Conservation (phyloP, 306 rosid species). For the Acacia confusa region DNA sequence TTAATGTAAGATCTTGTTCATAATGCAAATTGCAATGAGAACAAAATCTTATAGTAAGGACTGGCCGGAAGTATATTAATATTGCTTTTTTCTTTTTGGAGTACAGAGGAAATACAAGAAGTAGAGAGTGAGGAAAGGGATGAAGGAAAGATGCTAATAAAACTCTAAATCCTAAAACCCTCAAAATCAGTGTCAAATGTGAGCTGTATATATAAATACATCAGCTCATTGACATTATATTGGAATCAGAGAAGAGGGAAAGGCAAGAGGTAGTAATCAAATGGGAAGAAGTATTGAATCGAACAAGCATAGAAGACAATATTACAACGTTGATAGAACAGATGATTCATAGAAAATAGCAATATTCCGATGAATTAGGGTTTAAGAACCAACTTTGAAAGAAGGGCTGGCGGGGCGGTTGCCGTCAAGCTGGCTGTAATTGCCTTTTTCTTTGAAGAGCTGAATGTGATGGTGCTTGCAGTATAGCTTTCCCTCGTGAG, state of each 20-base stretch:
- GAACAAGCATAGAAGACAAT: neutral
- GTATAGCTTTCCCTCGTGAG: slow-evolving; percentile 76
- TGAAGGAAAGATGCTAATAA: neutral
- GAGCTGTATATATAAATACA: neutral
- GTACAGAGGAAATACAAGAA: neutral
- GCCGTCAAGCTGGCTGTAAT: slow-evolving; percentile 72
- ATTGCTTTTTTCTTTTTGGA: neutral
- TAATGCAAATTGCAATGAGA: no score
- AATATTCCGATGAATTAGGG: slow-evolving; percentile 10
- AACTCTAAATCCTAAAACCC: neutral
- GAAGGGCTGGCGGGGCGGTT: slow-evolving; percentile 26
- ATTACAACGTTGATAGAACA: slow-evolving; percentile 3
- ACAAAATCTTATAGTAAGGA: no score
- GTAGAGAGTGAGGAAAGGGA: neutral
- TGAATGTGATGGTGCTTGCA: slow-evolving; percentile 90
- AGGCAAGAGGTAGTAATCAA: neutral
- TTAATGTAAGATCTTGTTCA: no score
- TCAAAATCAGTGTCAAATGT: neutral
- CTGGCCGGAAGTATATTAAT: neutral
- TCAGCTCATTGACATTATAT: neutral
- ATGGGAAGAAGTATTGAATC: neutral
- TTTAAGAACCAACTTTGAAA: slow-evolving; percentile 32
- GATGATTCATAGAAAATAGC: neutral
- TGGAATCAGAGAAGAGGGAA: neutral
- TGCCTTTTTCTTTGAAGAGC: slow-evolving; percentile 77